A percentile compares a stretch with the other conserved stretches of the same genome.
Conservation (phyloP, 352 stramenopile species). For the Phytophthora citricola region DNA sequence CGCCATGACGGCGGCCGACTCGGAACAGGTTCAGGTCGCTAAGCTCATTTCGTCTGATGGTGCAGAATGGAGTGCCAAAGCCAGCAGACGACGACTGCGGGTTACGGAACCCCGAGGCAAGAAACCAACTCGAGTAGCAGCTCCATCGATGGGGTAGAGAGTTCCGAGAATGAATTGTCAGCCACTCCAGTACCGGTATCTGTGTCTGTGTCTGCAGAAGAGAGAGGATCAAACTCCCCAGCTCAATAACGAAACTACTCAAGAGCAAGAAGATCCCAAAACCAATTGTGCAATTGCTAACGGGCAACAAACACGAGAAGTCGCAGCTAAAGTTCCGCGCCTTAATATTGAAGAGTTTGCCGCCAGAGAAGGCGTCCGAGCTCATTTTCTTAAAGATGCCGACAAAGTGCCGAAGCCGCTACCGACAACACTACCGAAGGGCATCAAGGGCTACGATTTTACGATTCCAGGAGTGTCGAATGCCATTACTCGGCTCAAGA, state of each 20-base stretch:
- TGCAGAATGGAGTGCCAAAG: not conserved
- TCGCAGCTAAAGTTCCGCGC: conserved; percentile 10
- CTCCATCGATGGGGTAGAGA: not conserved
- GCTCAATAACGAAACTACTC: not conserved
- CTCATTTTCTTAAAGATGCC: conserved; percentile 20
- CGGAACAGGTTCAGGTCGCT: not conserved
- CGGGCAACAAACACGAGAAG: conserved; percentile 8
- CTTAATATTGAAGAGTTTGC: conserved; percentile 10
- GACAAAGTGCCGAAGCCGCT: conserved; percentile 3
- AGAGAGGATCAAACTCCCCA: conserved; percentile 8
- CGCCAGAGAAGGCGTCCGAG: conserved; percentile 2
- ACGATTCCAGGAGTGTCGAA: conserved; percentile 13
- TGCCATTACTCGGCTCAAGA: conserved; percentile 10
- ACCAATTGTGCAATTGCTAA: not conserved
- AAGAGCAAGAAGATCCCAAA: conserved; percentile 12
- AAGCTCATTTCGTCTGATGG: not conserved
- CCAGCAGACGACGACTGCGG: not conserved
- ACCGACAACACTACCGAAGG: conserved; percentile 5
- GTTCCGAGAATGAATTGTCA: not conserved
- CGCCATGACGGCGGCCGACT: not conserved
- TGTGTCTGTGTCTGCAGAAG: not conserved
- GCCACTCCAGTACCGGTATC: not conserved
- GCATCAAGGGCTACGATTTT: conserved; percentile 5
- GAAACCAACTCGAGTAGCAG: not conserved
- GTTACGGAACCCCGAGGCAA: not conserved